These are phyloP conservation scores for Lachnellula cervina DNA, from an alignment of 2,329 filamentous ascomycete species.

Conservation along the genomic window DNA sequence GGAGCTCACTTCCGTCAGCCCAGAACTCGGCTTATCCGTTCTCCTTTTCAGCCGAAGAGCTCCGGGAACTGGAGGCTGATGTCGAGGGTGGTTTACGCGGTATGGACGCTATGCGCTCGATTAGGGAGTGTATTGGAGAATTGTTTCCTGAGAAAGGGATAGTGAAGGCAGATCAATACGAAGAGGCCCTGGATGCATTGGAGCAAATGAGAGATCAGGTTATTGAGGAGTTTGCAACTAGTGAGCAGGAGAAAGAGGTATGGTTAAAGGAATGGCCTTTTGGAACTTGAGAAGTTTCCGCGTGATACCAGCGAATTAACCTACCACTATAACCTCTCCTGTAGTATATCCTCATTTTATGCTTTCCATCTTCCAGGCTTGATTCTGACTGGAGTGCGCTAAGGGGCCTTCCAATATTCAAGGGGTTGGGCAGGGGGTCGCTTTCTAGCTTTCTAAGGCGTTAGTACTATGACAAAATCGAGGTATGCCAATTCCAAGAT, in stretches of 20 bases:
- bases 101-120: slow-evolving; percentile 8
- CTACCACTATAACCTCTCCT: no score
- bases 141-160: slow-evolving; percentile 14
- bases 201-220: slow-evolving; percentile 15
- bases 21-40: slow-evolving; percentile 11
- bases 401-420: no score
- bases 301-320: no score
- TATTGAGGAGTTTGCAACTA: slow-evolving; percentile 12
- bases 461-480: no score
- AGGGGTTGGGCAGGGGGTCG: no score
- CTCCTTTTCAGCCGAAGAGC: slow-evolving; percentile 7
- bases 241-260: slow-evolving; percentile 11
- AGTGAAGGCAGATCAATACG: slow-evolving; percentile 11
- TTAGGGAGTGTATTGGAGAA: slow-evolving; percentile 8
- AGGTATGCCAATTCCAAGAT: no score
- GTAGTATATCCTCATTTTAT: no score
- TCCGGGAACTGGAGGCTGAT: slow-evolving; percentile 10
- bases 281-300: slow-evolving; percentile 5
- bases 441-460: no score
- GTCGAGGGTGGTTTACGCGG: slow-evolving; percentile 1
- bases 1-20: slow-evolving; percentile 4
- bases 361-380: no score
- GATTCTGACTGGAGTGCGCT: no score
- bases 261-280: slow-evolving; percentile 16
- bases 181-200: slow-evolving; percentile 13